Evolutionary conservation across 139 green algal genomes (phyloP).

Genomic region (Chlamydomonas incerta): DNA sequence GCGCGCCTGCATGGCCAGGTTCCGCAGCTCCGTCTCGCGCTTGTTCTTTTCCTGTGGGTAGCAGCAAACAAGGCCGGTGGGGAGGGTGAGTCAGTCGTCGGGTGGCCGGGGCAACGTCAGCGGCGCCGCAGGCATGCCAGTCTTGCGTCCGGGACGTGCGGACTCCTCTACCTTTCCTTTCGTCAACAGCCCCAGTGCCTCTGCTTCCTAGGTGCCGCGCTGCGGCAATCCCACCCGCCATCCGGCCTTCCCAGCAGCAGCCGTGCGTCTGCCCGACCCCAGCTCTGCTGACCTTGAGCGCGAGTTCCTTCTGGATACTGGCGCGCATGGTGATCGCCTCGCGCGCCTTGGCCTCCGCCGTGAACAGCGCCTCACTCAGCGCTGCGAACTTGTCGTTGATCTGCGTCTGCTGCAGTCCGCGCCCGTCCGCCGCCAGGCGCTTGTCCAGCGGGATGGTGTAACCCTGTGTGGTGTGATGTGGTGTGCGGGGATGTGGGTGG

Average conservation of each 20-base stretch:
- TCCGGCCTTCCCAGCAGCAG: no score
- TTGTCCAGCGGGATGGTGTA: slow-evolving; percentile 99
- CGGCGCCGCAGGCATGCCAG: no score
- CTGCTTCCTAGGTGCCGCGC: no score
- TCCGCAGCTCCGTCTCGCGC: slow-evolving; percentile 94
- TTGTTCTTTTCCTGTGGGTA: slow-evolving; percentile 85
- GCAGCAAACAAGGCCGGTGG: no score
- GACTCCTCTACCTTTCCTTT: no score
- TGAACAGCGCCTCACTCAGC: slow-evolving; percentile 88
- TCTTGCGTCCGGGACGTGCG: no score
- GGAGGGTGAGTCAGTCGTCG: no score
- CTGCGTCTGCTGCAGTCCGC: slow-evolving; percentile 93
- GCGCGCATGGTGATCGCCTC: slow-evolving; percentile 88
- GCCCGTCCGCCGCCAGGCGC: slow-evolving; percentile 96
- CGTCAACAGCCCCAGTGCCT: no score
- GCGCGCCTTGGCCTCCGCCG: slow-evolving; percentile 94
- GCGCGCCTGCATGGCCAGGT: slow-evolving; percentile 89
- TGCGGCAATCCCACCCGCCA: no score
- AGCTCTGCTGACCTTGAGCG: slow-evolving; percentile 57
- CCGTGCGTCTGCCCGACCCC: no score
- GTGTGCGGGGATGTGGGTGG: neutral
- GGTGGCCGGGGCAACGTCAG: no score
- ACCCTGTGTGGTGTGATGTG: slow-evolving; percentile 64
- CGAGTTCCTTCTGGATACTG: slow-evolving; percentile 91
- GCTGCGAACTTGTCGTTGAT: slow-evolving; percentile 97